These are phyloP conservation scores for Tetradesmus obliquus DNA, from an alignment of 139 green algal species.

Conservation along the genomic window DNA sequence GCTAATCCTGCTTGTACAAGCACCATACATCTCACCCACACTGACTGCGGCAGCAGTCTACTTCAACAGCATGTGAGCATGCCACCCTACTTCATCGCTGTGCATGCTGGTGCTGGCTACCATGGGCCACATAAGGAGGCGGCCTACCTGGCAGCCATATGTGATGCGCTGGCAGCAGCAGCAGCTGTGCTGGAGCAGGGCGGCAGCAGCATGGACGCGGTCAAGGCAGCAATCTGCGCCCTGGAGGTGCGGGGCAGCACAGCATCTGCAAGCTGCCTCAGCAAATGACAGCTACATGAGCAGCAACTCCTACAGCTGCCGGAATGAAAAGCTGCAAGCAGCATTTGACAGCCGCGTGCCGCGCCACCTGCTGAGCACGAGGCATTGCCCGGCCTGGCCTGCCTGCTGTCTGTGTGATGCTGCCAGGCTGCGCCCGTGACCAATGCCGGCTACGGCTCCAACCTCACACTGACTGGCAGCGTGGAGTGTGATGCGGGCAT, in stretches of 20 bases:
- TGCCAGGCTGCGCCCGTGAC: slow-evolving; percentile 71
- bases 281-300: background rate
- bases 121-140: slow-evolving; percentile 62
- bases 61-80: background rate
- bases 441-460: slow-evolving; percentile 86
- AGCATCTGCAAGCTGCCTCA: background rate
- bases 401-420: background rate
- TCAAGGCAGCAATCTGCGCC: slow-evolving; percentile 61
- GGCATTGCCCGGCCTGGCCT: background rate
- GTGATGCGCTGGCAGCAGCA: slow-evolving; percentile 57
- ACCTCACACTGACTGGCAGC: slow-evolving; percentile 73
- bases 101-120: slow-evolving; percentile 80
- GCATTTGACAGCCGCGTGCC: too few species aligned
- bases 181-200: slow-evolving; percentile 47
- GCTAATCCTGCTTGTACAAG: too few species aligned
- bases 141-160: slow-evolving; percentile 69
- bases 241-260: slow-evolving; percentile 63
- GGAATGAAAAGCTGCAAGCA: too few species aligned
- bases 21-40: background rate
- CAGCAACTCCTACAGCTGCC: too few species aligned
- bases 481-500: slow-evolving; percentile 89
- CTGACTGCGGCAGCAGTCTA: background rate
- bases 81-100: slow-evolving; percentile 66
- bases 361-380: background rate
- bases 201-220: slow-evolving; percentile 50